Evolutionary conservation across 108 stramenopile species (phyloP).

Genomic region (Skeletonema marinoi): DNA sequence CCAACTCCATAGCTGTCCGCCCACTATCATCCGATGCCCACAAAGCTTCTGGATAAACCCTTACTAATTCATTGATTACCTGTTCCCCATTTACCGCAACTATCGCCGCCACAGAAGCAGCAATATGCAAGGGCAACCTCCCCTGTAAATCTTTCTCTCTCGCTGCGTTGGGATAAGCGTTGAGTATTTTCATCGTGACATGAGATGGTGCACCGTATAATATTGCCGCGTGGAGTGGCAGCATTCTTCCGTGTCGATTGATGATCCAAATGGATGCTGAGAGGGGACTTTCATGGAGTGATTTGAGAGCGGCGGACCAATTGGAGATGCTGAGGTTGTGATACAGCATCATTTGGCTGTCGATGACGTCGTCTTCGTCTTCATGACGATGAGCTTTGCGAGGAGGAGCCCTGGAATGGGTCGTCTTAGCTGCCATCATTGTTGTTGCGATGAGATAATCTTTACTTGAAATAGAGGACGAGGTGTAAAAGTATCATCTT

Average conservation of each 20-base stretch:
- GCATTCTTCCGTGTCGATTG: neutral
- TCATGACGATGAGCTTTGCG: neutral
- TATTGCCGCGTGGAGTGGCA: neutral
- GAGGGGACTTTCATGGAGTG: neutral
- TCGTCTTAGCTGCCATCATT: neutral
- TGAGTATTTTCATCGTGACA: neutral
- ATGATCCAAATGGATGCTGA: neutral
- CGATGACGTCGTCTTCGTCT: neutral
- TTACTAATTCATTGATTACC: neutral
- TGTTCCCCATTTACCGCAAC: neutral
- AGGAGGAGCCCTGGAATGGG: neutral
- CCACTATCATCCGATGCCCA: neutral
- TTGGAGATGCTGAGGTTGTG: neutral
- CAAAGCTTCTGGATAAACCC: neutral
- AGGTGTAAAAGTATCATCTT: too few species aligned
- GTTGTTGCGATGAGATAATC: too few species aligned
- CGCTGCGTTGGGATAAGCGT: neutral
- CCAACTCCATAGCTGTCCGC: neutral
- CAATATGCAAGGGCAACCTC: neutral
- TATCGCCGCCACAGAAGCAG: neutral
- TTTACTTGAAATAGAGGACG: too few species aligned
- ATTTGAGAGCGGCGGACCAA: neutral
- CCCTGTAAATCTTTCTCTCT: neutral
- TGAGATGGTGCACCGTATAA: neutral
- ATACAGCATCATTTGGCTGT: neutral